Percentiles rank a stretch among this genome's conserved stretches.
Conservation (phyloP, 2,329 filamentous ascomycete species). For the Fonsecaea nubica region DNA sequence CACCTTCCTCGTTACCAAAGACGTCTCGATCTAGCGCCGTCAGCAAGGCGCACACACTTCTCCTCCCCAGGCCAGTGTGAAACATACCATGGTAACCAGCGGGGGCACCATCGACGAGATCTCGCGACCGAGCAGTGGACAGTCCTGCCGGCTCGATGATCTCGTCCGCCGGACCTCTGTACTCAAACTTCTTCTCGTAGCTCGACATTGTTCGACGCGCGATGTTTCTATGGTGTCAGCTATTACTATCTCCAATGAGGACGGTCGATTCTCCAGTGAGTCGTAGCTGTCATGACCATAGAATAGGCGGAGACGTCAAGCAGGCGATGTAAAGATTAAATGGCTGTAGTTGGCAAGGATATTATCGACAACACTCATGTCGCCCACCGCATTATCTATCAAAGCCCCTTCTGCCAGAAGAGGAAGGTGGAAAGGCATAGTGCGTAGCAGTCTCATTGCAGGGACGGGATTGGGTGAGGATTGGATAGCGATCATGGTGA, state of each 20-base stretch:
- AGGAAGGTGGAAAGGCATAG: conserved; percentile 18
- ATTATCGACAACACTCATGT: neutral
- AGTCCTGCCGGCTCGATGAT: conserved; percentile 19
- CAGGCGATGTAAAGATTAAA: neutral
- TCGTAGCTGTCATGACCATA: neutral
- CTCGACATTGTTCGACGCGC: conserved; percentile 12
- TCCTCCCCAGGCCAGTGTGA: neutral
- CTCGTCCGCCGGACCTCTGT: conserved; percentile 20
- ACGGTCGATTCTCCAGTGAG: neutral
- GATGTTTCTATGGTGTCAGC: neutral
- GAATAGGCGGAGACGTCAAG: neutral
- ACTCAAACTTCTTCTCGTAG: conserved; percentile 26
- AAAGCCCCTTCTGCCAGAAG: conserved; percentile 7
- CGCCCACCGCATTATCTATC: conserved; percentile 1
- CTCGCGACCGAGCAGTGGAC: conserved; percentile 9
- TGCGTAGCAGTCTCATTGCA: neutral
- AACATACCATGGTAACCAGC: conserved; percentile 28
- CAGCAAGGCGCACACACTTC: neutral
- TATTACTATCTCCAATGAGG: neutral
- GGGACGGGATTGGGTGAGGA: neutral
- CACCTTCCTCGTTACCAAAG: conserved; percentile 49
- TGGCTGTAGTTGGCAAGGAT: neutral
- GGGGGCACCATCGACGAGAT: conserved; percentile 13
- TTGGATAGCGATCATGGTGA: neutral
- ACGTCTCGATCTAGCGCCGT: conserved; percentile 45